Evolutionary conservation across 805 yeast genomes (phyloP).

Genomic region (Metschnikowia koreensis): DNA sequence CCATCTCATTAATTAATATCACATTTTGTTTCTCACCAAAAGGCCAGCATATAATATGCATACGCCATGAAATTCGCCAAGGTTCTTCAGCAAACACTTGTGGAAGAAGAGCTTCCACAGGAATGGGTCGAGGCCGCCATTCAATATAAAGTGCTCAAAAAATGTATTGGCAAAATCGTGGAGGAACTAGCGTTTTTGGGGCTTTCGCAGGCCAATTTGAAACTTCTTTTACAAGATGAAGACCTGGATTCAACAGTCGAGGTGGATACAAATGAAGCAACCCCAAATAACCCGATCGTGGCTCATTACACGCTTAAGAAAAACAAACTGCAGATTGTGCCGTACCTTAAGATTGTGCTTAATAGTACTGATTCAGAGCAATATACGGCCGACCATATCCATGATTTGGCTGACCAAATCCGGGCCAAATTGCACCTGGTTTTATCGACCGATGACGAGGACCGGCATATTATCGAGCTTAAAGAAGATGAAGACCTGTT

Average conservation of each 20-base stretch:
- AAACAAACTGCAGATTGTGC: constrained; percentile 28
- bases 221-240: constrained; percentile 34
- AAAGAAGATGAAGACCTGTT: constrained; percentile 28
- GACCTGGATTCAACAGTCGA: constrained; percentile 27
- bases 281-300: constrained; percentile 37
- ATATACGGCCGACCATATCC: constrained; percentile 30
- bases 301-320: constrained; percentile 43
- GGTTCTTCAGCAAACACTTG: constrained; percentile 59
- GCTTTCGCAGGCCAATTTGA: constrained; percentile 45
- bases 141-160: constrained; percentile 69
- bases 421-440: constrained; percentile 27
- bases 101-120: constrained; percentile 58
- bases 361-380: constrained; percentile 28
- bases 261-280: constrained; percentile 31
- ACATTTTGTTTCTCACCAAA: neutral
- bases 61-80: constrained; percentile 71
- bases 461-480: constrained; percentile 27
- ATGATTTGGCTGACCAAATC: constrained; percentile 28
- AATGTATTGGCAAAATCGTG: constrained; percentile 63
- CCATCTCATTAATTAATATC: neutral
- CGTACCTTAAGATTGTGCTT: constrained; percentile 38
- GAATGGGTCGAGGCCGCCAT: constrained; percentile 70
- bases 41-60: neutral
- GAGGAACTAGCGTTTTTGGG: constrained; percentile 61
- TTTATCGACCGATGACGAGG: constrained; percentile 23